These are phyloP conservation scores for Hypoxylon perforatum DNA, from an alignment of 495 filamentous ascomycete species.

Conservation along the genomic window DNA sequence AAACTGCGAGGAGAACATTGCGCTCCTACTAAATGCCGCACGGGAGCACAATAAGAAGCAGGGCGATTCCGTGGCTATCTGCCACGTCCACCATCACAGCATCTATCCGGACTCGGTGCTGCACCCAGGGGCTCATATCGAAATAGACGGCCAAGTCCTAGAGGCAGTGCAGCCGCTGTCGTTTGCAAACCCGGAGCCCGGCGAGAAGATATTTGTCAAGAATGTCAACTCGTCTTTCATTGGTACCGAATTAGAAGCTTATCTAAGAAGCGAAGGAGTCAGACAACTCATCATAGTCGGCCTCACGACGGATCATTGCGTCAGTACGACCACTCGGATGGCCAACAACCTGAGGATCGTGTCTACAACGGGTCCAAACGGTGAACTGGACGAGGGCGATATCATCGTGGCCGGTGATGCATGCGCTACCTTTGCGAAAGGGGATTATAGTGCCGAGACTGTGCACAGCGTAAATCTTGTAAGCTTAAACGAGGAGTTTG, in stretches of 20 bases:
- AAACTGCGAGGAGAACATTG: conserved; percentile 56
- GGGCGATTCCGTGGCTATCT: conserved; percentile 47
- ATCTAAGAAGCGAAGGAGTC: conserved; percentile 50
- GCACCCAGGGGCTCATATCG: conserved; percentile 41
- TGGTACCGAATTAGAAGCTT: conserved; percentile 55
- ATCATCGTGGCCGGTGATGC: conserved; percentile 61
- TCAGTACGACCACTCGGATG: conserved; percentile 63
- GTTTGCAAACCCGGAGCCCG: conserved; percentile 52
- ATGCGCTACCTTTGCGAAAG: conserved; percentile 60
- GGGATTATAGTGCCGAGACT: conserved; percentile 57
- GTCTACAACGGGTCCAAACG: conserved; percentile 35
- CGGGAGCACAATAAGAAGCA: conserved; percentile 40
- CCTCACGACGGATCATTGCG: conserved; percentile 63
- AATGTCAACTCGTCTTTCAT: conserved; percentile 62
- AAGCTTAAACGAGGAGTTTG: conserved; percentile 62
- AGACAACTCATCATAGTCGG: conserved; percentile 57
- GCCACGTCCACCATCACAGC: conserved; percentile 62
- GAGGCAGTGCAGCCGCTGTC: conserved; percentile 51
- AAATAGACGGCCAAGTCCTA: conserved; percentile 20
- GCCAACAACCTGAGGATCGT: conserved; percentile 61
- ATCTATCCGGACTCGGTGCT: conserved; percentile 45
- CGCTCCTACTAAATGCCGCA: conserved; percentile 55
- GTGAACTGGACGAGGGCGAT: conserved; percentile 51
- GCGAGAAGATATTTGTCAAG: conserved; percentile 59
- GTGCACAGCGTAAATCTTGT: conserved; percentile 60